Evolutionary conservation across 805 yeast species (phyloP).

Genomic region (Starmera pachycereana): DNA sequence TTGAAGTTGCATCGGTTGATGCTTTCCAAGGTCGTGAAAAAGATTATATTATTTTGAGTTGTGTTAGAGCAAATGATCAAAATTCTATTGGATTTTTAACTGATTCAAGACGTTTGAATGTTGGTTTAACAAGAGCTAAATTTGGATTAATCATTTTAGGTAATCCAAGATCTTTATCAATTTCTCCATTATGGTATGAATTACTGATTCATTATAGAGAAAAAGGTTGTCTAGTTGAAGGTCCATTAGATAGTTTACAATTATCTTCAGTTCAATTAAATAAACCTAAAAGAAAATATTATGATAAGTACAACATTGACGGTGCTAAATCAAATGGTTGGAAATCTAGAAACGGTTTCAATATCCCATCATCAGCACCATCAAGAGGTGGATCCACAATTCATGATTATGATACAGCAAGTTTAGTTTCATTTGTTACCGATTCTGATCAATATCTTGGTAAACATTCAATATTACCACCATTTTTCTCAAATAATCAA

Average conservation of each 20-base stretch:
- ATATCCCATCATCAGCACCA: not conserved
- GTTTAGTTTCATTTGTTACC: slow-evolving; percentile 27
- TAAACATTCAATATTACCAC: slow-evolving; percentile 5
- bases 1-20: slow-evolving; percentile 92
- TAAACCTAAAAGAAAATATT: slow-evolving; percentile 12
- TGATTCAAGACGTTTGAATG: slow-evolving; percentile 81
- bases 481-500: slow-evolving; percentile 10
- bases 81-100: slow-evolving; percentile 74
- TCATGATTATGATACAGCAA: slow-evolving; percentile 26
- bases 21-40: slow-evolving; percentile 91
- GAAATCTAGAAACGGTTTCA: not conserved
- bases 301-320: too few species aligned
- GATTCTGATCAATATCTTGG: slow-evolving; percentile 12
- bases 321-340: slow-evolving; percentile 6
- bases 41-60: slow-evolving; percentile 65
- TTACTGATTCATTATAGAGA: slow-evolving; percentile 71
- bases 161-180: slow-evolving; percentile 67
- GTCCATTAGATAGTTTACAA: slow-evolving; percentile 71
- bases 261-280: slow-evolving; percentile 51
- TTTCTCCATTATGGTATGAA: slow-evolving; percentile 69
- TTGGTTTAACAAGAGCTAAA: slow-evolving; percentile 81
- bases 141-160: slow-evolving; percentile 77
- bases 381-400: slow-evolving; percentile 12
- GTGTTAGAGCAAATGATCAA: slow-evolving; percentile 72
- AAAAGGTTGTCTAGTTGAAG: slow-evolving; percentile 83